Base-by-base conservation (phyloP, 192 early-diverging fungal species). In the Linderina pennispora region DNA sequence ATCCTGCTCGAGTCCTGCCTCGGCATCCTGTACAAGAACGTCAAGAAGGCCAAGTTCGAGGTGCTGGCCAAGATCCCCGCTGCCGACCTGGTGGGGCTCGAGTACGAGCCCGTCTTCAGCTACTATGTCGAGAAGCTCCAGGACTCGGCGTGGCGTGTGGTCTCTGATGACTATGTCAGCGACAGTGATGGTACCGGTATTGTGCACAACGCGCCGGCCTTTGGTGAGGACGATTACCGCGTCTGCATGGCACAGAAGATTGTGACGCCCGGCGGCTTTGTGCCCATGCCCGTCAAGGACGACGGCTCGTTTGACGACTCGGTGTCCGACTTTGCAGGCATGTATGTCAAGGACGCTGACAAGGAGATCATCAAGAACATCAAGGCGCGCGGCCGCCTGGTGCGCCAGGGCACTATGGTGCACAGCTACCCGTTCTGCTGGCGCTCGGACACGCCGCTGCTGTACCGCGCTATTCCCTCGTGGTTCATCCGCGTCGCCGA, bases 211-310 rank as follows among this genome's bases (percentile, higher is more conserved):
- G 87, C 97, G 19, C 97, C 97, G 10, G 94, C 84, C 17, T 99
- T 93, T 79, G 97, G 97, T 71, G 97, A 98, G 68, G 97, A 99
- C 78, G 97, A 99, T 83, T 90, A 88, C 77, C 91, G 97, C 46
- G 86, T 98, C 23, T 92, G 89, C 63, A 52, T 88, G n/a, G 79
- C 66, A 22, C 43, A 91, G 52, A 79, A 78, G 19, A 82, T 98
- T 48, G 82, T 98, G 45, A 77, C 81, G 9, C 76, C 77, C 4
- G 94, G 91, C 64, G 87, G 87, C 34, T 81, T 80, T 47, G 57
- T 96, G 23, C 93, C 94, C 9, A 94, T 82, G 62, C 97, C 97
- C 15, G 79, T 99, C 42, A 80, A 94, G 46, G 91, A 91, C 38
- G 68, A 75, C 33, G 97, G 97, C 39, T 53, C 55, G 24, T 91